Evolutionary conservation across 768 basidiomycete species (phyloP).

Genomic region (Leucosporidium scottii): DNA sequence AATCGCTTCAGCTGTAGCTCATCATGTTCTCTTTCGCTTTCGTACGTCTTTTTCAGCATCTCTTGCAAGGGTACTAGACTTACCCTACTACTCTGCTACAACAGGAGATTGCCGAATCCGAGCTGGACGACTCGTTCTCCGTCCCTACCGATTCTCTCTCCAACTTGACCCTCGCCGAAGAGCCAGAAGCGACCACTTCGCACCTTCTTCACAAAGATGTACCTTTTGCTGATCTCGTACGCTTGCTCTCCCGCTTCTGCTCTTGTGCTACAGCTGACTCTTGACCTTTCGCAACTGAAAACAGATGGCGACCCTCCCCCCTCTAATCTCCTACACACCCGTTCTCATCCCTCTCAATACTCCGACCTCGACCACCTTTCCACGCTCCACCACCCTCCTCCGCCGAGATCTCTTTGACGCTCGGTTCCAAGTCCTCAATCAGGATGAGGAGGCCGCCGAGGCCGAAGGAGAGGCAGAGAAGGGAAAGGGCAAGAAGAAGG

Average conservation of each 20-base stretch:
- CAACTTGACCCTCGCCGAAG: not conserved
- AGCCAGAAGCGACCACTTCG: not conserved
- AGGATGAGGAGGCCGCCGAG: slow-evolving; percentile 43
- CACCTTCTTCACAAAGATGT: not conserved
- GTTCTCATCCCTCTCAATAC: slow-evolving; percentile 50
- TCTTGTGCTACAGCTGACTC: no score
- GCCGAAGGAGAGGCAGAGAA: slow-evolving; percentile 10
- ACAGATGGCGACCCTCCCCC: slow-evolving; percentile 64
- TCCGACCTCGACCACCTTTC: slow-evolving; percentile 29
- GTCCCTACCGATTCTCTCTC: not conserved
- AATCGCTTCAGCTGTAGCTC: not conserved
- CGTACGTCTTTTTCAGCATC: not conserved
- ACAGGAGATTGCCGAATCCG: not conserved
- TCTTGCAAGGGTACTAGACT: not conserved
- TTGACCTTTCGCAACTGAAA: not conserved
- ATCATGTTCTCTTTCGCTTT: not conserved
- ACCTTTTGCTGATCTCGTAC: no score
- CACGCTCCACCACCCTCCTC: slow-evolving; percentile 46
- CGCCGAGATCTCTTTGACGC: slow-evolving; percentile 91
- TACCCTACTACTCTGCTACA: not conserved
- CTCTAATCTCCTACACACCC: slow-evolving; percentile 72
- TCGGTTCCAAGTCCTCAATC: slow-evolving; percentile 81
- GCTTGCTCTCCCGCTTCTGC: no score
- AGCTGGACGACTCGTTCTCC: not conserved
- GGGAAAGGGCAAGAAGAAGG: slow-evolving; percentile 31